Evolutionary conservation across 225 moss, liverwort and hornwort genomes (phyloP).

Genomic region (Polytrichum formosum): DNA sequence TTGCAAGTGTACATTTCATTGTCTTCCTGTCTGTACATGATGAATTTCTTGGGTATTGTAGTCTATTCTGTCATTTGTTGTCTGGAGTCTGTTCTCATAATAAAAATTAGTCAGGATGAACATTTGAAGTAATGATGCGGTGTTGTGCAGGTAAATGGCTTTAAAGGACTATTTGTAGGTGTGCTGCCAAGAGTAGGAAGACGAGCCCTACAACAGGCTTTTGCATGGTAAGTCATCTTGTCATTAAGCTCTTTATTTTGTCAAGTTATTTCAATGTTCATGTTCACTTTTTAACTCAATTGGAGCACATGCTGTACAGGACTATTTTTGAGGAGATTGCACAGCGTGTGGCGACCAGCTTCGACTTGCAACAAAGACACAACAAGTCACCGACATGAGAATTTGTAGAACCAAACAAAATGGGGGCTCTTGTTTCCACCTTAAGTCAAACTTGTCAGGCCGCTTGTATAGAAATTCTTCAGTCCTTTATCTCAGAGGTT

Average conservation of each 20-base stretch:
- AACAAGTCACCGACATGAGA: neutral
- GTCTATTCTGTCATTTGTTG: too few relatives aligned
- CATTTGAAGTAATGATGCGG: too few relatives aligned
- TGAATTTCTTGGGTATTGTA: neutral
- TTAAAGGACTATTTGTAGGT: slow-evolving; percentile 77
- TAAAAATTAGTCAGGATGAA: too few relatives aligned
- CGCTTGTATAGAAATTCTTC: too few relatives aligned
- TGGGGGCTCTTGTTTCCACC: too few relatives aligned
- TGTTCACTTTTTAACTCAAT: neutral
- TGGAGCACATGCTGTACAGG: slow-evolving; percentile 42
- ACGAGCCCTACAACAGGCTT: slow-evolving; percentile 85
- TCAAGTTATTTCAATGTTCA: neutral
- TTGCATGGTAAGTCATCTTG: slow-evolving; percentile 58
- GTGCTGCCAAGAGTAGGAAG: slow-evolving; percentile 81
- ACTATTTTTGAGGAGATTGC: slow-evolving; percentile 90
- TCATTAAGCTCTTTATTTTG: neutral
- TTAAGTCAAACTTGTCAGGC: too few relatives aligned
- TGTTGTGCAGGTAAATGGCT: slow-evolving; percentile 62
- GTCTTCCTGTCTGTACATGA: neutral
- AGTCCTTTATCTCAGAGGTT: too few relatives aligned
- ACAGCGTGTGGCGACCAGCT: slow-evolving; percentile 32
- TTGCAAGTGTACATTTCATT: neutral
- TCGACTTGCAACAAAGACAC: slow-evolving; percentile 16
- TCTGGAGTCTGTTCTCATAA: too few relatives aligned
- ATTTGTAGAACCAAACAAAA: neutral